Percentiles rank a stretch among this genome's conserved stretches.
phyloP scores from a whole-genome alignment of 768 basidiomycete genomes.

The Galerina sulciceps region DNA sequence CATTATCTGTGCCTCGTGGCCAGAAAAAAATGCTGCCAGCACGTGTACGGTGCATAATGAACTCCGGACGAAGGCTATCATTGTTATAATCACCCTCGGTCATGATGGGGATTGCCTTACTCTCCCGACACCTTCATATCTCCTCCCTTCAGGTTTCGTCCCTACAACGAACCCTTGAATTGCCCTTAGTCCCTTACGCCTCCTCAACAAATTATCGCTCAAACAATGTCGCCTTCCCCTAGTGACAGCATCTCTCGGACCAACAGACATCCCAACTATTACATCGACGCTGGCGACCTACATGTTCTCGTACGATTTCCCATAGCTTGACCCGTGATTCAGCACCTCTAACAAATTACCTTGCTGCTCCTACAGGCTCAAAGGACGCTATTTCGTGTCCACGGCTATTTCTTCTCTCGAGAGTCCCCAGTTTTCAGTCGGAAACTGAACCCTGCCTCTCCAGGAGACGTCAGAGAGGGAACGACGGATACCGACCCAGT shows the following conservation, averaged over 20 bases:
- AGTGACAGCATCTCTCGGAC: conserved; percentile 4
- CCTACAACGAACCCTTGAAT: neutral
- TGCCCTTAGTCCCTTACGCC: neutral
- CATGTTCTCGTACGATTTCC: conserved; percentile 22
- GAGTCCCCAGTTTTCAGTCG: conserved; percentile 52
- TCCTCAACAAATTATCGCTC: no score
- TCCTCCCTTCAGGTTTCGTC: neutral
- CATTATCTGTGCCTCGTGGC: neutral
- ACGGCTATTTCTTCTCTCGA: conserved; percentile 55
- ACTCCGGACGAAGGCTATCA: neutral
- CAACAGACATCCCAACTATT: conserved; percentile 18
- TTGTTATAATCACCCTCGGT: neutral
- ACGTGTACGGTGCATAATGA: conserved; percentile 9
- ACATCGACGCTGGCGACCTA: conserved; percentile 24
- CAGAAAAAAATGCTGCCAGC: conserved; percentile 9
- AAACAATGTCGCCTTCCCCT: neutral
- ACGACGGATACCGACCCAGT: conserved; percentile 46
- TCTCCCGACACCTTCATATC: neutral
- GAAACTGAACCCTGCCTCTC: conserved; percentile 34
- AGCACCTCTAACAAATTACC: neutral
- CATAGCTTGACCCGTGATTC: neutral
- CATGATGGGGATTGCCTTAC: neutral
- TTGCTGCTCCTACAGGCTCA: neutral
- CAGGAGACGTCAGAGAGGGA: conserved; percentile 35
- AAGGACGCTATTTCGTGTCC: conserved; percentile 43